Evolutionary conservation across 1,284 basidiomycete genomes (phyloP).

Genomic region (Cerioporus squamosus): DNA sequence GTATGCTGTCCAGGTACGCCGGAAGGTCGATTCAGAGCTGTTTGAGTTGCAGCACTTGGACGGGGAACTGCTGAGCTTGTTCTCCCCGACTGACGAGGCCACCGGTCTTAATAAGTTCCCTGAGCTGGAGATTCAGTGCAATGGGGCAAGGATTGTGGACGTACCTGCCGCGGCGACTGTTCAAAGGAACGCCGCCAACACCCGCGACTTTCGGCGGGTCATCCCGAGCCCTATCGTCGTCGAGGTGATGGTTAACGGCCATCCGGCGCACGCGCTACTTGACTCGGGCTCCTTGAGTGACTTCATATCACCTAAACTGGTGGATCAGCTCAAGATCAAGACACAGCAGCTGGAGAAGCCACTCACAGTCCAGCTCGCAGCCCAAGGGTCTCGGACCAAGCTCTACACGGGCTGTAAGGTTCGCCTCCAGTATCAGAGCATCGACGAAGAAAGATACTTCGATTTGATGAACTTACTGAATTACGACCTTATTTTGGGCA

Average conservation of each 20-base stretch:
- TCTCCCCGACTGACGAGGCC: too few species aligned
- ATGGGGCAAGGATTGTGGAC: too few species aligned
- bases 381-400: slow-evolving; percentile 10
- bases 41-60: too few species aligned
- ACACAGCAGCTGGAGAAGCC: slow-evolving; percentile 6
- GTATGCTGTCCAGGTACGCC: neutral
- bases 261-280: slow-evolving; percentile 4
- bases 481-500: slow-evolving; percentile 21
- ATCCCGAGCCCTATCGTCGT: slow-evolving; percentile 7
- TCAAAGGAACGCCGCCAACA: slow-evolving; percentile 3
- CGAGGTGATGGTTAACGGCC: neutral
- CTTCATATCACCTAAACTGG: slow-evolving; percentile 10
- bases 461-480: slow-evolving; percentile 34
- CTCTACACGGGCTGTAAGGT: slow-evolving; percentile 9
- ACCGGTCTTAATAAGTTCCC: too few species aligned
- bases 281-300: slow-evolving; percentile 12
- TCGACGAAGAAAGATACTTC: slow-evolving; percentile 31
- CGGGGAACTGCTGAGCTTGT: too few species aligned
- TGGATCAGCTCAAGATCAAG: slow-evolving; percentile 3
- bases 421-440: slow-evolving; percentile 32
- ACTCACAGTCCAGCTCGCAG: slow-evolving; percentile 9
- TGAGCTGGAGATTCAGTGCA: too few species aligned
- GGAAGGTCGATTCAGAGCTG: too few species aligned
- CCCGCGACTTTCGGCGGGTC: neutral
- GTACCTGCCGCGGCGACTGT: too few species aligned